Evolutionary conservation across 345 rosid species (phyloP), one percentile per base, ranked within the genome.

Genomic region (Gossypium australe): DNA sequence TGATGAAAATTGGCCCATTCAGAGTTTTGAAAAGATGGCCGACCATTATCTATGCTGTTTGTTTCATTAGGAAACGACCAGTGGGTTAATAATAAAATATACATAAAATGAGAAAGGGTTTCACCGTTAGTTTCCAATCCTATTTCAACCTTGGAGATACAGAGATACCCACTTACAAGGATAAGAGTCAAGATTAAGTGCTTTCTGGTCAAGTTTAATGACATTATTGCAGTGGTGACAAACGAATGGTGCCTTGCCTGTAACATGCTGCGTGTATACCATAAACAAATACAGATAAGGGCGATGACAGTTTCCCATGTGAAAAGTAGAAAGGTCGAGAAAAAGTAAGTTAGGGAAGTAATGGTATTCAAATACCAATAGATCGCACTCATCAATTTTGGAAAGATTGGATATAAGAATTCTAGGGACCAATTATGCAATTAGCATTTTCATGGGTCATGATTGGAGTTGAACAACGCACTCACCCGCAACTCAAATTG

Each of bases 21-120:
- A 66, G 85, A 62, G 82, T 82, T 10, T 48, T 34, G 70, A 0
- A 78, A 72, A 1, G 84, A 82, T 67, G 84, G 84, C 1, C 77
- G 41, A 34, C 41, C 7, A 5, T 5, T 34, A 1, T 34, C 41
- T 1, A 5, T 34, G 41, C 41, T 34, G 41, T 34, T 34, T 34
- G 41, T 34, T 34, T 34, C 7, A 4, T 34, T 34, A 34, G 41
- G 41, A 34, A 34, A 34, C 7, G 7, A 34, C 38, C 38, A 34
- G 38, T 34, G 6, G 38, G 38, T 34, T 34, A 34, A 34, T 4
- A 34, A 34, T 34, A 34, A 34, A 34, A 29, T 4, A 34, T 34
- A 34, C 38, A 34, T 34, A 4, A 34, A 34, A 34, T 34, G 41
- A 34, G 41, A 34, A 5, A 34, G 41, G 41, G 41, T 48, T 48